Percentiles rank a stretch among this genome's conserved stretches.
Conservation (phyloP, 2,329 filamentous ascomycete species). For the Dothistroma pini region DNA sequence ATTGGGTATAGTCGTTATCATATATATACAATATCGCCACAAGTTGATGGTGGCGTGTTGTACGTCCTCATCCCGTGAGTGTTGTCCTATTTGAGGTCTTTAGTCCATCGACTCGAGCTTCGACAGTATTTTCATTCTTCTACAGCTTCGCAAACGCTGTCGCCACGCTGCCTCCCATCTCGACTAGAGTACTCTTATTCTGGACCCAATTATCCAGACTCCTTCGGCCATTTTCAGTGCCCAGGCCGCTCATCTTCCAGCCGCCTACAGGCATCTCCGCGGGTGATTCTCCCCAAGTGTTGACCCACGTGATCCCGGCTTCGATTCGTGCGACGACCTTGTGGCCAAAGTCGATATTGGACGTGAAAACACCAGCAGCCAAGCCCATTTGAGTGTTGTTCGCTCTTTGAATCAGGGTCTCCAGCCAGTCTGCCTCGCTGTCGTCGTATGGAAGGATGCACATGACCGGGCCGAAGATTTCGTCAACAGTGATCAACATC, state of each 20-base stretch:
- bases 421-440: constrained; percentile 45
- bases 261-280: constrained; percentile 91
- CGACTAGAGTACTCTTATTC: constrained; percentile 85
- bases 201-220: constrained; percentile 78
- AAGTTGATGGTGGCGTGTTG: constrained; percentile 1
- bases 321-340: constrained; percentile 66
- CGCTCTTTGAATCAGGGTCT: constrained; percentile 67
- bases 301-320: constrained; percentile 87
- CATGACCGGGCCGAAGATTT: constrained; percentile 89
- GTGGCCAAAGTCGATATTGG: constrained; percentile 70
- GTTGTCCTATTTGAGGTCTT: background rate
- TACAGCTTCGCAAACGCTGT: constrained; percentile 58
- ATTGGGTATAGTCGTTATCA: background rate
- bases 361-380: constrained; percentile 79
- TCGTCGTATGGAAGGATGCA: constrained; percentile 68
- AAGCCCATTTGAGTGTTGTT: constrained; percentile 76
- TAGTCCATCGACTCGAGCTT: background rate
- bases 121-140: background rate
- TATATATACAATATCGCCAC: background rate
- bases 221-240: constrained; percentile 78
- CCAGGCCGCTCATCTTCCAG: constrained; percentile 86
- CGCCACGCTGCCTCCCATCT: constrained; percentile 67
- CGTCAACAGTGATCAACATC: constrained; percentile 76
- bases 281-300: constrained; percentile 88
- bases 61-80: background rate